phyloP scores from a whole-genome alignment of 2,329 filamentous ascomycete genomes.

The Tothia fuscella region DNA sequence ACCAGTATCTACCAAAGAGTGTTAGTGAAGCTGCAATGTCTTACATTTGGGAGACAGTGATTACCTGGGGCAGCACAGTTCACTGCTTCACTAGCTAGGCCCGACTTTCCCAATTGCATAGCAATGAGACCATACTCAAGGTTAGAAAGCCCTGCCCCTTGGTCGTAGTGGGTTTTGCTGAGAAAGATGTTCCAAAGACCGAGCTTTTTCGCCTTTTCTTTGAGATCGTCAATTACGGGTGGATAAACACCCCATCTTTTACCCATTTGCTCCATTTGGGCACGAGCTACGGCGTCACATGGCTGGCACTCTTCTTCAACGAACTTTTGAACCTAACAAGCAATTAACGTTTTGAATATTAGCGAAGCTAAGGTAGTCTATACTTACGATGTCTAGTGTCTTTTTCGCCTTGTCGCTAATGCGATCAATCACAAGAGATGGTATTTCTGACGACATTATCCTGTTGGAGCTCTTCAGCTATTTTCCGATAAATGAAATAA shows the following conservation, averaged over 20 bases:
- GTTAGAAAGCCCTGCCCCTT: constrained; percentile 89
- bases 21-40: constrained; percentile 63
- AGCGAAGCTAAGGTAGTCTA: not conserved
- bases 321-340: constrained; percentile 68
- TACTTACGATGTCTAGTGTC: constrained; percentile 8
- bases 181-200: constrained; percentile 99
- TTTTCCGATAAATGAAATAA: too few species aligned
- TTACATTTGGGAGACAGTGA: too few species aligned
- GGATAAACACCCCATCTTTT: constrained; percentile 73
- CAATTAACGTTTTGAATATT: constrained; percentile 9
- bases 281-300: constrained; percentile 67
- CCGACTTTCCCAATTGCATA: constrained; percentile 81
- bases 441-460: constrained; percentile 4
- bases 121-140: constrained; percentile 97
- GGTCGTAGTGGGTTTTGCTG: constrained; percentile 85
- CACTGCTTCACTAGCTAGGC: constrained; percentile 42
- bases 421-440: constrained; percentile 2
- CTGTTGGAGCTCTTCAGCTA: too few species aligned
- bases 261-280: constrained; percentile 59
- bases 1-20: constrained; percentile 79
- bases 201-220: constrained; percentile 66
- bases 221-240: constrained; percentile 74
- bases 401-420: constrained; percentile 7
- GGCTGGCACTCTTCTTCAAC: constrained; percentile 79
- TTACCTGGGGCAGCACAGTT: too few species aligned